Percentiles rank a stretch among this genome's conserved stretches.
Conservation (phyloP, 1,284 basidiomycete species). For the Tilletia indica region DNA sequence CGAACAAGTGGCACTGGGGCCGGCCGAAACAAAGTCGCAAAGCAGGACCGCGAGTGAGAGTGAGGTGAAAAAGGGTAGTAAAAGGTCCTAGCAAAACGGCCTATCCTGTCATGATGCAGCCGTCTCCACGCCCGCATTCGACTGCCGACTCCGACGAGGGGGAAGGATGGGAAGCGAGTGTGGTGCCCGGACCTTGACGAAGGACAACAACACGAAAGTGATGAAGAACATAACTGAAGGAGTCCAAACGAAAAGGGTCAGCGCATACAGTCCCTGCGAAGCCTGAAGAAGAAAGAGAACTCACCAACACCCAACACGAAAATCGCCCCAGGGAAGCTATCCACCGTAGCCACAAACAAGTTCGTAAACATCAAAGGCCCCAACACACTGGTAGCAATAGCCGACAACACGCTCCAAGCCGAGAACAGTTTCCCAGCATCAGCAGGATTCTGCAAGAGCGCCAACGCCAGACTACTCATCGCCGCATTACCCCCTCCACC, state of each 20-base stretch:
- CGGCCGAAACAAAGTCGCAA: too few relatives aligned
- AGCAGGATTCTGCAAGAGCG: conserved; percentile 39
- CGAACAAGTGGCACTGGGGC: too few relatives aligned
- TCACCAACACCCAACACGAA: conserved; percentile 33
- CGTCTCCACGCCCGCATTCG: neutral
- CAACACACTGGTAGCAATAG: conserved; percentile 42
- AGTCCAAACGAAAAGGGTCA: neutral
- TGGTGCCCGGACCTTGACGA: conserved; percentile 40
- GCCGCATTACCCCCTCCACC: conserved; percentile 47
- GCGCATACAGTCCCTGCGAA: neutral
- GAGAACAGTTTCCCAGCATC: conserved; percentile 53
- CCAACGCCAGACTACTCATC: conserved; percentile 50
- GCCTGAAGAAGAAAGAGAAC: neutral
- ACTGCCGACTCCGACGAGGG: conserved; percentile 19
- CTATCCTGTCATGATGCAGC: neutral
- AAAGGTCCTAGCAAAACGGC: too few relatives aligned
- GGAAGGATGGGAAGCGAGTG: conserved; percentile 39
- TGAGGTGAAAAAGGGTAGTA: too few relatives aligned
- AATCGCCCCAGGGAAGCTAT: conserved; percentile 37
- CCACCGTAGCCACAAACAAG: conserved; percentile 36
- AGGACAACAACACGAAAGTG: conserved; percentile 27
- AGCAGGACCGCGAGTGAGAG: too few relatives aligned
- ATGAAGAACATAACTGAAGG: conserved; percentile 29
- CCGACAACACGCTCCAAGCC: conserved; percentile 49
- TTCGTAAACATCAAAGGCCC: conserved; percentile 49